Evolutionary conservation across 2,329 filamentous ascomycete species (phyloP), one percentile per base, ranked within the genome.

Genomic region (Teratosphaeria nubilosa): DNA sequence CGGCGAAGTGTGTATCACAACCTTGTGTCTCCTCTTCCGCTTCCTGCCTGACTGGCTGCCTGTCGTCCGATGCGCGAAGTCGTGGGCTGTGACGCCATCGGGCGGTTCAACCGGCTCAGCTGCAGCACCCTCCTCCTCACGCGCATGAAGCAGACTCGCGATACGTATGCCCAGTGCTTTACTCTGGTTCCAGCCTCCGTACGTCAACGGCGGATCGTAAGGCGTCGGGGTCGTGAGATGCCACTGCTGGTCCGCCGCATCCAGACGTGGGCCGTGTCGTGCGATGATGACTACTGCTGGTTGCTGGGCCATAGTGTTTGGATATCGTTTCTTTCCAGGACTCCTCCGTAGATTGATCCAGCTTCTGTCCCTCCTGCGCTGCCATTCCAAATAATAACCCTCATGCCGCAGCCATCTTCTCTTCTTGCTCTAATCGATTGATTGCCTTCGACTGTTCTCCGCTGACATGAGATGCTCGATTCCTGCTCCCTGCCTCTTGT

Each of bases 201-300:
- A 97, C 2, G 91, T 96, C 59, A 99, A 80, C 54, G 94, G 94
- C 64, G 94, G 90, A 65, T 99, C 92, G 78, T 97, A 99, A 1
- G 94, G 94, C 5, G 90, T 91, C 1, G 91, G 88, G 5, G 94
- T 96, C 31, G 88, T 88, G 57, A 96, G 81, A 73, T 96, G 90
- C 94, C 94, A 99, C 73, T 90, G 85, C 72, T 91, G 91, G 79
- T 99, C 91, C 62, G 91, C 91, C 58, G 90, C 90, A 73, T 99
- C 94, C 59, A 99, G 86, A 65, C 94, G 87, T 67, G 91, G 89
- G 69, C 94, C 94, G 74, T 99, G 94, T 75, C 94, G 86, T n/a
- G 76, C 77, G 64, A 80, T 73, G 59, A 80, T 75, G 57, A 80
- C 74, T 30, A 79, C 75, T 34, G 74, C 75, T 54, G 78, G 78